Evolutionary conservation across 2,329 filamentous ascomycete species (phyloP), one percentile per base, ranked within the genome.

Genomic region (Penicillium sp.): DNA sequence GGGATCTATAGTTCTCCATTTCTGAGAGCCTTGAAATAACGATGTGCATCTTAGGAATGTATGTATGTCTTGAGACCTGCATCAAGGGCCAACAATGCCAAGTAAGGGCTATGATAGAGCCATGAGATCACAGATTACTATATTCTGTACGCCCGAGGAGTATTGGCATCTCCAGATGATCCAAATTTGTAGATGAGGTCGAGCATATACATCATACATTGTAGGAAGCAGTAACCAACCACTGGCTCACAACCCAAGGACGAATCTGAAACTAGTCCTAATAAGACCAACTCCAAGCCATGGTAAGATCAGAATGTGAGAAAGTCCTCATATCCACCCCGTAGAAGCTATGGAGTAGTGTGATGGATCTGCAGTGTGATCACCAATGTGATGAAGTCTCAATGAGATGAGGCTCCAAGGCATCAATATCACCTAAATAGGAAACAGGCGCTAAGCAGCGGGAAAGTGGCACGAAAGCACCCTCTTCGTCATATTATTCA

Each of bases 81-180:
- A 59, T 61, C 50, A 51, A 58, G 57, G 55, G 34, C 24, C n/a
- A 52, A 52, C 44, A 39, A 59, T 53, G 47, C 20, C 37, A 52
- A 54, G 47, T 34, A 55, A 50, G 40, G 55, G 48, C 18, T 20
- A n/a, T 43, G 51, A 43, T 9, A 14, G 29, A 47, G 29, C 20
- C 35, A 37, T 34, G 26, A 53, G 34, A 59, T 35, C 39, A 34
- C 20, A 22, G 38, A 9, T 9, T 2, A 29, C 13, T 26, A 1
- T 38, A 38, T 18, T 26, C 24, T 7, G 8, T 26, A 8, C 24
- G 8, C 4, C 16, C 14, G 6, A 22, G 29, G 8, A 34, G 22
- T 34, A 22, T 18, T 39, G 35, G 32, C 42, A 29, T 16, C 22
- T 43, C 22, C 31, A 49, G 9, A 48, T 26, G 2, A 8, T 18